Conservation (phyloP, 176 grass and related monocot species). For the Otatea glauca region DNA sequence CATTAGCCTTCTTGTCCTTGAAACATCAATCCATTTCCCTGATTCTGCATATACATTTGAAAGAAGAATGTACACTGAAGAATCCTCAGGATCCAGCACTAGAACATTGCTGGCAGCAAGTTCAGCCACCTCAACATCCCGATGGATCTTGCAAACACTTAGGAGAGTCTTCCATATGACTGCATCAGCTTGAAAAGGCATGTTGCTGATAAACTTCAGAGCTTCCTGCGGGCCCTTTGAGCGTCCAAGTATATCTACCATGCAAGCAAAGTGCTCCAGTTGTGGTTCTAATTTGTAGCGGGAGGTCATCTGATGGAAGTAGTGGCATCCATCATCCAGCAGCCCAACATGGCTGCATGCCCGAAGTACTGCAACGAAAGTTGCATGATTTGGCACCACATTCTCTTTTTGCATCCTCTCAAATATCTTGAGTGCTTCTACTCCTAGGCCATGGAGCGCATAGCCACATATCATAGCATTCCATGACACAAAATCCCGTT, state of each 20-base stretch:
- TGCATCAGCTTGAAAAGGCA: constrained; percentile 75
- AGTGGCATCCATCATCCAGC: constrained; percentile 62
- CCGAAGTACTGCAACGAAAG: constrained; percentile 80
- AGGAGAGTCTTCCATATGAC: constrained; percentile 84
- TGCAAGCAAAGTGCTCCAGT: constrained; percentile 83
- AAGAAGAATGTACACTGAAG: constrained; percentile 73
- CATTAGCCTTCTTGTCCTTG: constrained; percentile 73
- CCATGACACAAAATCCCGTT: constrained; percentile 82
- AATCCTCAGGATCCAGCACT: constrained; percentile 66
- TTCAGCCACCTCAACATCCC: constrained; percentile 74
- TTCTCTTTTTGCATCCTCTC: constrained; percentile 78
- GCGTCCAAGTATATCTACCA: constrained; percentile 86
- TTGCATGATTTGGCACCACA: constrained; percentile 79
- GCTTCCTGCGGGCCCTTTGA: constrained; percentile 71
- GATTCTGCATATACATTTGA: constrained; percentile 74
- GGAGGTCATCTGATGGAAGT: constrained; percentile 73
- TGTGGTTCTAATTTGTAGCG: constrained; percentile 72
- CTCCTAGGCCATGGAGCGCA: constrained; percentile 71
- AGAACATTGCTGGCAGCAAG: constrained; percentile 66
- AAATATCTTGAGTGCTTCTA: constrained; percentile 80
- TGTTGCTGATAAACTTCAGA: constrained; percentile 63
- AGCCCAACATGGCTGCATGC: constrained; percentile 85
- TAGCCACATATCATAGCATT: constrained; percentile 95
- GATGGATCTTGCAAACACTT: constrained; percentile 69
- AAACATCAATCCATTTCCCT: constrained; percentile 69